A percentile compares a stretch with the other conserved stretches of the same genome.
These are phyloP conservation scores for Pestalotiopsis sp. DNA, from an alignment of 2,329 filamentous ascomycete genomes.

Conservation along the genomic window DNA sequence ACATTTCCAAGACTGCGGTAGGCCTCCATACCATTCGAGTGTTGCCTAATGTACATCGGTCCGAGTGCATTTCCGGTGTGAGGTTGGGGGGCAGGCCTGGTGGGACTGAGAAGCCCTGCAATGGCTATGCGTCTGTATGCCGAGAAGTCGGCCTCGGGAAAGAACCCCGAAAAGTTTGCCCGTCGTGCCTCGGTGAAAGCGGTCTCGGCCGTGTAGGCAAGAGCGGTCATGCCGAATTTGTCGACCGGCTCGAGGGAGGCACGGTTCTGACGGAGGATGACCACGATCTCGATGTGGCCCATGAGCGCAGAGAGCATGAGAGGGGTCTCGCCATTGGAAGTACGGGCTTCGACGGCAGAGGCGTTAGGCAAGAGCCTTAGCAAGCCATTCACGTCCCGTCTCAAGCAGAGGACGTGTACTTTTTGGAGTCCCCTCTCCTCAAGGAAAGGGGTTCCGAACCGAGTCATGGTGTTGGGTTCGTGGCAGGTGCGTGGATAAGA, in stretches of 20 bases:
- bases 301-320: constrained; percentile 3
- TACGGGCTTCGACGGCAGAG: neutral
- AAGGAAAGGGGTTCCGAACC: neutral
- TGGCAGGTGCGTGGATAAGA: neutral
- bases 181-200: neutral
- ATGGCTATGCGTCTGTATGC: neutral
- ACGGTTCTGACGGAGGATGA: neutral
- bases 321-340: neutral
- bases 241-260: neutral
- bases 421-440: neutral
- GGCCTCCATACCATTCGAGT: neutral
- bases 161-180: neutral
- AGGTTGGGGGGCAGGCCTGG: neutral
- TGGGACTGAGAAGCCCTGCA: neutral
- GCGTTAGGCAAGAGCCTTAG: neutral
- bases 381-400: neutral
- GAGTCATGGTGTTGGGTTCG: neutral
- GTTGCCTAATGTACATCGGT: neutral
- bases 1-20: neutral
- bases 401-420: constrained; percentile 3
- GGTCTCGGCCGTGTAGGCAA: neutral
- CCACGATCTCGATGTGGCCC: constrained; percentile 1
- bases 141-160: neutral
- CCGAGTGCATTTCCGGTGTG: neutral
- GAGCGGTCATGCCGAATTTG: neutral